Evolutionary conservation across 768 basidiomycete genomes (phyloP).

Genomic region (Epithele typhae): DNA sequence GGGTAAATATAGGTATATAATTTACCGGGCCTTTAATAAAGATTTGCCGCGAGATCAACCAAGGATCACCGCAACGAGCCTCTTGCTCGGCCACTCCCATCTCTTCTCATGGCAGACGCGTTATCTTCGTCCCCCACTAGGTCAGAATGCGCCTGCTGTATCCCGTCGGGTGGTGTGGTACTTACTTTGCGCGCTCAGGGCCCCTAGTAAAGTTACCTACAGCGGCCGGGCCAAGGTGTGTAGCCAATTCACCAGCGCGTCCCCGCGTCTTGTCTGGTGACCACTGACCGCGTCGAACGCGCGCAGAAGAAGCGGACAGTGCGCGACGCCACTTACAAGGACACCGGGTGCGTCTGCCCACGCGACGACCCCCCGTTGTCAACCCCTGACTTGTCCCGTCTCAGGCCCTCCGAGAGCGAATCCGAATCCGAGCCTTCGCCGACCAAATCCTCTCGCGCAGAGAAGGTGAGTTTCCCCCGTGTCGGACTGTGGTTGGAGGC

Average conservation of each 20-base stretch:
- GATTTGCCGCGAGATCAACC: too few relatives aligned
- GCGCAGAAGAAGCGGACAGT: slow-evolving; percentile 12
- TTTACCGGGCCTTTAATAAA: too few relatives aligned
- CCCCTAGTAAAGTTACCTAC: slow-evolving; percentile 15
- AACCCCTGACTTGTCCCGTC: background rate
- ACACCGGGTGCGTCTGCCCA: background rate
- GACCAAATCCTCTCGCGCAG: background rate
- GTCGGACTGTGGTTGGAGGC: too few relatives aligned
- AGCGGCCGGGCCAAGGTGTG: slow-evolving; percentile 16
- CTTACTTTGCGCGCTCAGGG: background rate
- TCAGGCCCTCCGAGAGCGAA: background rate
- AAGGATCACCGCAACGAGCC: too few relatives aligned
- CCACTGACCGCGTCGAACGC: background rate
- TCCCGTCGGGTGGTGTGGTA: too few relatives aligned
- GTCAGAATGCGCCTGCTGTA: background rate
- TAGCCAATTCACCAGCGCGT: background rate
- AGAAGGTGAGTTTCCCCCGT: background rate
- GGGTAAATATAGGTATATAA: too few relatives aligned
- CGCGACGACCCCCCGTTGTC: too few relatives aligned
- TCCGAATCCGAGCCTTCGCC: background rate
- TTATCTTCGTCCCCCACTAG: slow-evolving; percentile 10
- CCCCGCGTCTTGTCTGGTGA: background rate
- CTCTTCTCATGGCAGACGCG: slow-evolving; percentile 9
- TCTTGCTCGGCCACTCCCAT: too few relatives aligned
- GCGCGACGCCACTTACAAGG: slow-evolving; percentile 8